A percentile compares a stretch with the other conserved stretches of the same genome.
These are phyloP conservation scores for Tirmania nivea DNA, from an alignment of 495 filamentous ascomycete genomes.

Conservation along the genomic window DNA sequence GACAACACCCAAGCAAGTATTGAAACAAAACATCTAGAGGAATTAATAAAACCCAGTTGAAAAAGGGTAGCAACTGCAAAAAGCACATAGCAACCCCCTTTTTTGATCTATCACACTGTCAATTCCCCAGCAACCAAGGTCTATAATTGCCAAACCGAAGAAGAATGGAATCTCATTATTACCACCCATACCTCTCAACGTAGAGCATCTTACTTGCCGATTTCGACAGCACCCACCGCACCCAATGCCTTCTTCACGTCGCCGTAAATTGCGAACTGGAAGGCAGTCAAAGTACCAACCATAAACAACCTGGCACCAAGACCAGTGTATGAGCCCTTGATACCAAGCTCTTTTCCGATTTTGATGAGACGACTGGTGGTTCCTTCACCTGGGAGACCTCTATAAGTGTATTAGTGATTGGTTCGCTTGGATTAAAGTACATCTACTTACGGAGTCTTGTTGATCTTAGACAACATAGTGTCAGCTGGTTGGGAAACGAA, in stretches of 20 bases:
- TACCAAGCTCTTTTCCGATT: slow-evolving; percentile 84
- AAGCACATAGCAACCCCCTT: not conserved
- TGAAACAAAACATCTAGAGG: not conserved
- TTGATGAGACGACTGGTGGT: slow-evolving; percentile 80
- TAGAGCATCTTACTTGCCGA: slow-evolving; percentile 7
- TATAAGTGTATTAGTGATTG: not conserved
- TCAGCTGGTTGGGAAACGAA: slow-evolving; percentile 93
- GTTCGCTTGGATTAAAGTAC: not conserved
- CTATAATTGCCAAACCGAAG: too few relatives aligned
- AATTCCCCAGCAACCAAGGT: too few relatives aligned
- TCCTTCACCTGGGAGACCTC: slow-evolving; percentile 78
- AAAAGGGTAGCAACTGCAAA: not conserved
- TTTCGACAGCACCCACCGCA: slow-evolving; percentile 19
- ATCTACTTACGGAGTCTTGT: slow-evolving; percentile 57
- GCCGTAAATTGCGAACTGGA: slow-evolving; percentile 96
- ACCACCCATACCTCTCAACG: not conserved
- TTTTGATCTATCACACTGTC: not conserved
- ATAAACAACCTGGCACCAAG: slow-evolving; percentile 87
- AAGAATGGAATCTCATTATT: too few relatives aligned
- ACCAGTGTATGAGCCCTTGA: slow-evolving; percentile 72
- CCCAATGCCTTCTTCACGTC: slow-evolving; percentile 41
- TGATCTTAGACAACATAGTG: slow-evolving; percentile 99
- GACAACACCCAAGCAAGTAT: not conserved
- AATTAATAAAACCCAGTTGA: not conserved
- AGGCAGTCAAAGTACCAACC: slow-evolving; percentile 63